Base-by-base conservation (phyloP, 192 early-diverging fungal species). In the Gryganskiella cystojenkinii region DNA sequence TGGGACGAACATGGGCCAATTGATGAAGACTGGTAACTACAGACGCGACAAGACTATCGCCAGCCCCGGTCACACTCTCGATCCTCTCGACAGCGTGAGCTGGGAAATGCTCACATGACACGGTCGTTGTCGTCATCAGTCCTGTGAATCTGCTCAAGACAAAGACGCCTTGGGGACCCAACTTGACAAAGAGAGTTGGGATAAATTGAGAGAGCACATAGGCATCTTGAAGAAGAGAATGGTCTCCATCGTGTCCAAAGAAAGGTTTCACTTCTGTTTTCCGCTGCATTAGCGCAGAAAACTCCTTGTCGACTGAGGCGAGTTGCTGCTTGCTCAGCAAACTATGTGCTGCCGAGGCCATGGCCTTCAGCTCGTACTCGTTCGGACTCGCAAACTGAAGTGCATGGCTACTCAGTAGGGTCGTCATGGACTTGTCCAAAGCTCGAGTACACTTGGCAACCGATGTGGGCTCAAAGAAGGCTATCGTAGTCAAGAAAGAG, bases 391-490 rank as follows among this genome's bases (percentile, higher is more conserved):
- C 81, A 10, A 88, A 89, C 0, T 79, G 56, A 24, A 95, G 62
- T 0, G 79, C 59, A 6, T 71, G 61, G 13, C 60, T 27, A 4
- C 30, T 49, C 24, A 76, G 28, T 10, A 50, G 28, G 10, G 45
- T 27, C 1, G 64, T 31, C 25, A 85, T 67, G 33, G 83, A 75
- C 14, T 34, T 49, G 11, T 84, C 79, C 33, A 89, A 56, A n/a
- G 81, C 84, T 4, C 54, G 61, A 34, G 80, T 31, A 28, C 91
- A 89, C 66, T 99, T 99, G 8, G 91, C 87, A 15, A 92, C 84
- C 7, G 95, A 97, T 1, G 98, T 99, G 0, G 98, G 96, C 60
- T 99, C 98, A 75, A 96, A 97, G 27, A 98, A 84, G 0, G 85
- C 87, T 75, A 67, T 68, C 4, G 60, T 17, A 4, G 56, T n/a